Base-by-base conservation (phyloP, 2,329 filamentous ascomycete genomes). In the Penicillium sp. region DNA sequence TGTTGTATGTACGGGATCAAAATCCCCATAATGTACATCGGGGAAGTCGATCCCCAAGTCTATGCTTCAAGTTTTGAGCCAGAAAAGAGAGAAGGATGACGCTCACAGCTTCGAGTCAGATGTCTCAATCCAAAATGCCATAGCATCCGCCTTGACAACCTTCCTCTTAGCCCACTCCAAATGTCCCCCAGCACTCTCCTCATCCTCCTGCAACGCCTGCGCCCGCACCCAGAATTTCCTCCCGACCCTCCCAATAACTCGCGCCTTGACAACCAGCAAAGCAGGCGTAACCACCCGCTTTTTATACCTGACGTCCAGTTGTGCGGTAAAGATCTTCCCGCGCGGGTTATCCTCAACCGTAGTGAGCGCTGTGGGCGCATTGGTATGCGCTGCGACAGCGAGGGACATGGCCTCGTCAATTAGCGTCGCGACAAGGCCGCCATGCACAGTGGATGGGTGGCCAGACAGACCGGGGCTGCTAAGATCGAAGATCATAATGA, bases 391-490 rank as follows among this genome's bases (percentile, higher is more conserved):
- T 54, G 71, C 69, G 29, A 77, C 69, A 13, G 72, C 71, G 15
- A 77, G 58, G 2, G 75, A 77, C 75, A 79, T 78, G 25, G 74
- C 70, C 64, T 80, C 78, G 56, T 80, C 78, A 25, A 80, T 69
- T 23, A 78, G 57, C 5, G 75, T 75, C 29, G 75, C 73, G 13
- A 76, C 61, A 35, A 78, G 64, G 17, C 77, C 77, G 4, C 77
- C 77, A 50, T 79, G 77, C 21, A 71, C 73, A 1, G 72, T 73
- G 5, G 60, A 57, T 1, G 76, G 73, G 59, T 78, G 75, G 3
- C 77, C 76, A 25, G 71, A 71, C 5, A 79, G 59, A 8, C 75
- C 77, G 2, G 73, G 73, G 6, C 62, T 65, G 2, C 62, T 64
- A 17, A 79, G 67, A 17, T 68, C 62, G 50, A 75, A 60, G 38